phyloP scores from a whole-genome alignment of 2,329 filamentous ascomycete genomes.

The Claviceps pazoutovae region DNA sequence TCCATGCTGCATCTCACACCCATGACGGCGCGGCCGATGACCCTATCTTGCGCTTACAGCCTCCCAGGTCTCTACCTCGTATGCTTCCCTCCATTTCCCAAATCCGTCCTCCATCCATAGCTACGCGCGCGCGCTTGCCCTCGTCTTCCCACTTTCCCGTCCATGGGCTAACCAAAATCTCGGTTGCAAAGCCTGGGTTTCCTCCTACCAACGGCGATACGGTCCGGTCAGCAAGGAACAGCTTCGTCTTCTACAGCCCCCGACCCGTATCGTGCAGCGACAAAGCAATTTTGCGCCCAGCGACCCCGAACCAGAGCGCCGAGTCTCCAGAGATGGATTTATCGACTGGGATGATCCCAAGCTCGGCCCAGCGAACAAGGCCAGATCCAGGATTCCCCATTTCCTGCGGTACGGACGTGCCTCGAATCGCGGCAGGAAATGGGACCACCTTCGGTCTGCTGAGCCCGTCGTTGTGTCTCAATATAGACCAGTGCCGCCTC shows the following conservation, averaged over 20 bases:
- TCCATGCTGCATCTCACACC: conserved; percentile 4
- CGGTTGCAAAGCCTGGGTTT: conserved; percentile 33
- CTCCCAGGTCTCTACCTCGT: conserved; percentile 19
- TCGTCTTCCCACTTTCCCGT: too few species aligned
- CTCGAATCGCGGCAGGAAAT: conserved; percentile 34
- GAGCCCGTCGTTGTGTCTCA: conserved; percentile 45
- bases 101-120: too few species aligned
- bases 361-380: conserved; percentile 20
- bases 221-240: conserved; percentile 25
- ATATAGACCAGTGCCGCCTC: conserved; percentile 26
- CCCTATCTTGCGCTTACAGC: conserved; percentile 11
- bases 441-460: conserved; percentile 44
- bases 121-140: too few species aligned
- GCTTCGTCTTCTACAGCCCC: conserved; percentile 24
- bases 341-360: conserved; percentile 27
- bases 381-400: conserved; percentile 26
- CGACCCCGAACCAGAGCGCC: conserved; percentile 23
- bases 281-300: conserved; percentile 29
- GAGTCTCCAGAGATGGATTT: conserved; percentile 35
- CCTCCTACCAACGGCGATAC: conserved; percentile 30
- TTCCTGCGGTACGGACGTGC: conserved; percentile 34
- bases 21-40: conserved; percentile 5
- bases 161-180: conserved; percentile 17
- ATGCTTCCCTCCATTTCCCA: conserved; percentile 3
- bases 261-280: conserved; percentile 23